Percentiles rank a stretch among this genome's conserved stretches.
Evolutionary conservation across 2,329 filamentous ascomycete genomes (phyloP).

Genomic region (Neoascochyta sp.): DNA sequence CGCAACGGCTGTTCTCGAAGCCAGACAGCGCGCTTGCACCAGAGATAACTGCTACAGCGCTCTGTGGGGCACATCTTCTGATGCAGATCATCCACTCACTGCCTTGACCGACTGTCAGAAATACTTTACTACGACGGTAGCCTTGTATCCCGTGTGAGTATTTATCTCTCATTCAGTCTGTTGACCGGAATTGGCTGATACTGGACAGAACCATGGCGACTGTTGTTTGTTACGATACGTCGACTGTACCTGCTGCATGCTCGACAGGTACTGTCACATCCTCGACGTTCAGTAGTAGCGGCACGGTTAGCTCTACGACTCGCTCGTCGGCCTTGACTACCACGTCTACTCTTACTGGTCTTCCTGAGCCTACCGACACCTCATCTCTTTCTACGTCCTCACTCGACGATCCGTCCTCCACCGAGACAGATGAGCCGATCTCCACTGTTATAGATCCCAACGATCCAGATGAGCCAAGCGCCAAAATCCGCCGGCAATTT

Average conservation of each 20-base stretch:
- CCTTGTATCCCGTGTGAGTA: slow-evolving; percentile 24
- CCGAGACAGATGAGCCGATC: too few species aligned
- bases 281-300: too few species aligned
- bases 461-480: too few species aligned
- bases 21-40: slow-evolving; percentile 17
- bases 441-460: too few species aligned
- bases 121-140: slow-evolving; percentile 24
- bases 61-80: slow-evolving; percentile 18
- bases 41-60: slow-evolving; percentile 24
- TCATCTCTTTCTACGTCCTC: too few species aligned
- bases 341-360: too few species aligned
- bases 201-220: slow-evolving; percentile 10
- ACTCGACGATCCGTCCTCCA: too few species aligned
- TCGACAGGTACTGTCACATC: background rate
- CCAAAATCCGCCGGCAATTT: too few species aligned
- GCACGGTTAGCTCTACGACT: too few species aligned
- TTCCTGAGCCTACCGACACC: too few species aligned
- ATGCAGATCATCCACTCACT: slow-evolving; percentile 10
- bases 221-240: slow-evolving; percentile 2
- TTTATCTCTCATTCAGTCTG: background rate
- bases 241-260: slow-evolving; percentile 1
- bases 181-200: background rate
- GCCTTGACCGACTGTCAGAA: slow-evolving; percentile 18
- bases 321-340: too few species aligned
- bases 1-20: slow-evolving; percentile 14